Evolutionary conservation across 371 early-diverging fungal genomes (phyloP).

Genomic region (Mucor ambiguus): DNA sequence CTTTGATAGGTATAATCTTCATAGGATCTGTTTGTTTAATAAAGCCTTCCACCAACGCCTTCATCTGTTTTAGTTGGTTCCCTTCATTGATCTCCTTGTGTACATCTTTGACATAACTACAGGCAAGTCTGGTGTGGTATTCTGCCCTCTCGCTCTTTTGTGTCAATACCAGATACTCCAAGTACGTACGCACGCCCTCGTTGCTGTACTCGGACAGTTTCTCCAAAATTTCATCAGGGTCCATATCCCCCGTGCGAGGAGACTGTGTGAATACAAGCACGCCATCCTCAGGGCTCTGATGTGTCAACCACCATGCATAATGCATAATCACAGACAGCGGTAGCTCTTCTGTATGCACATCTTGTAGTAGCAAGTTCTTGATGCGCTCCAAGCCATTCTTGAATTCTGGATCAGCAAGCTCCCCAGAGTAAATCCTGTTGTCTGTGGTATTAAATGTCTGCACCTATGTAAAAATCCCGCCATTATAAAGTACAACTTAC

Average conservation of each 20-base stretch:
- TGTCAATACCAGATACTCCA: conserved; percentile 61
- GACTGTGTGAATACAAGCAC: conserved; percentile 54
- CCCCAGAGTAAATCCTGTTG: conserved; percentile 54
- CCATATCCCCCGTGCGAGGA: conserved; percentile 57
- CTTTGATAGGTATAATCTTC: conserved; percentile 2
- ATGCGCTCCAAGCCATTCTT: conserved; percentile 52
- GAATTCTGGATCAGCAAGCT: conserved; percentile 58
- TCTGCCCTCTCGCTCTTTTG: conserved; percentile 50
- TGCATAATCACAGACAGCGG: conserved; percentile 46
- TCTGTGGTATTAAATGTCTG: not conserved
- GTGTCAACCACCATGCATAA: conserved; percentile 66
- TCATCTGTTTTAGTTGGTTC: conserved; percentile 17
- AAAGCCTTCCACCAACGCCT: conserved; percentile 29
- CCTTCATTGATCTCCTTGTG: conserved; percentile 24
- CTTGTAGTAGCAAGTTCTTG: conserved; percentile 43
- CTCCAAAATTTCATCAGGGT: conserved; percentile 51
- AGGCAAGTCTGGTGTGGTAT: conserved; percentile 57
- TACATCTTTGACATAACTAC: conserved; percentile 55
- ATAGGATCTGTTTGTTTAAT: conserved; percentile 12
- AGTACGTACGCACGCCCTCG: conserved; percentile 46
- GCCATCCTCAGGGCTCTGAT: conserved; percentile 49
- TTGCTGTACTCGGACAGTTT: conserved; percentile 46
- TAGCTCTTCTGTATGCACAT: conserved; percentile 35
- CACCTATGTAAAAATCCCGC: not conserved
- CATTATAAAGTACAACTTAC: conserved; percentile 36